Base-by-base conservation (phyloP, 2,329 filamentous ascomycete species). In the Alternaria sp. region DNA sequence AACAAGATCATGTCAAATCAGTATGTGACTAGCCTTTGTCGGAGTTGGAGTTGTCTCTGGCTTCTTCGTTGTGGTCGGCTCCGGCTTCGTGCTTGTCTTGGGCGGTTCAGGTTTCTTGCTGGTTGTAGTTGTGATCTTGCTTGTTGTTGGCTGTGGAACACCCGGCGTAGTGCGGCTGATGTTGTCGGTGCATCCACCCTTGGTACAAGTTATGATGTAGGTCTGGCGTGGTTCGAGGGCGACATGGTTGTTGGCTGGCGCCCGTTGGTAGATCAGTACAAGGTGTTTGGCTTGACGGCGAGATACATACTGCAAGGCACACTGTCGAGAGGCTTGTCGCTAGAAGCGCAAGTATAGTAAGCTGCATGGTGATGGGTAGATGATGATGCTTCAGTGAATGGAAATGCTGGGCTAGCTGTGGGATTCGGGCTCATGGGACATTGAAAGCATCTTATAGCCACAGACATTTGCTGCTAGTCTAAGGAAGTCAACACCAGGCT, bases 161-260 rank as follows among this genome's bases (percentile, higher is more conserved):
- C 36, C 54, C 4, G 62, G 48, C 8, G 63, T 52, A 11, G 56
- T 41, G 8, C 58, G 47, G n/a, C 57, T 57, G 18, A 64, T 61
- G 18, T 57, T 62, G n/a, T 64, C 63, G 22, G 57, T 53, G 51
- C 65, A 67, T 4, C 18, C 39, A 0, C 52, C 49, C 8, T 69
- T 69, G n/a, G 73, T 65, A 47, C 73, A 75, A 18, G 72, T 74
- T 9, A 73, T 70, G 4, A 68, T 70, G 48, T 62, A 75, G 12
- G 71, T 74, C 59, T 75, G 72, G 5, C 68, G 68, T n/a, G 64
- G 63, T 22, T 67, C 69, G 0, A 70, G 51, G 9, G 65, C 54
- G 3, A 32, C 20, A 7, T 59, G 28, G 22, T 64, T 54, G 11
- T 68, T 61, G 26, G 64, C 68, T 48, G 68, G 73, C 16, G 55